Evolutionary conservation across 2,329 filamentous ascomycete genomes (phyloP).

Genomic region (Ceratocystis diversiconidia): DNA sequence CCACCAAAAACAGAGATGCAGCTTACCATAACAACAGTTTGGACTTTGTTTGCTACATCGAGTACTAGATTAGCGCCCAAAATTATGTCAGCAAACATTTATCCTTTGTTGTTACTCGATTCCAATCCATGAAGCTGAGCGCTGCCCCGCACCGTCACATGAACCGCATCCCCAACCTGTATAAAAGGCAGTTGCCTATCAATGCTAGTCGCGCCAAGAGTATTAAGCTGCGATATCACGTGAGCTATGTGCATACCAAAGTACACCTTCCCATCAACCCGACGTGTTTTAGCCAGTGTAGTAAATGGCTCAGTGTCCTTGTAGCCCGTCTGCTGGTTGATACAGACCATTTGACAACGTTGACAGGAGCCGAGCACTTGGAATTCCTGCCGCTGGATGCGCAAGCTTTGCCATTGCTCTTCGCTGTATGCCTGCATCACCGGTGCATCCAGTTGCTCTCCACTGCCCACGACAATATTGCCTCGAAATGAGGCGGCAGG

Average conservation of each 20-base stretch:
- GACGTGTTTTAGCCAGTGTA: slow-evolving; percentile 74
- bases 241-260: slow-evolving; percentile 73
- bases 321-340: slow-evolving; percentile 69
- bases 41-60: too few relatives aligned
- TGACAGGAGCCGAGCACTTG: slow-evolving; percentile 71
- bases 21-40: too few relatives aligned
- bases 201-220: not conserved
- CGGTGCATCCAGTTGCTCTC: slow-evolving; percentile 28
- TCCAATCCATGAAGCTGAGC: not conserved
- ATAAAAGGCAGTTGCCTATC: slow-evolving; percentile 1
- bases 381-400: slow-evolving; percentile 50
- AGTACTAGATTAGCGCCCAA: too few relatives aligned
- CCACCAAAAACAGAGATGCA: too few relatives aligned
- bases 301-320: slow-evolving; percentile 75
- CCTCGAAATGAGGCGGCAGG: slow-evolving; percentile 68
- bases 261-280: slow-evolving; percentile 69
- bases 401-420: slow-evolving; percentile 58
- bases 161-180: slow-evolving; percentile 10
- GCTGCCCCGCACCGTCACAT: not conserved
- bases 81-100: not conserved
- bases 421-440: slow-evolving; percentile 51
- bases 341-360: slow-evolving; percentile 90
- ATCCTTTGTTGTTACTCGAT: not conserved
- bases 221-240: slow-evolving; percentile 11
- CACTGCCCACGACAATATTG: slow-evolving; percentile 63